phyloP scores from a whole-genome alignment of 495 filamentous ascomycete species.

The Elaphomyces granulatus region DNA sequence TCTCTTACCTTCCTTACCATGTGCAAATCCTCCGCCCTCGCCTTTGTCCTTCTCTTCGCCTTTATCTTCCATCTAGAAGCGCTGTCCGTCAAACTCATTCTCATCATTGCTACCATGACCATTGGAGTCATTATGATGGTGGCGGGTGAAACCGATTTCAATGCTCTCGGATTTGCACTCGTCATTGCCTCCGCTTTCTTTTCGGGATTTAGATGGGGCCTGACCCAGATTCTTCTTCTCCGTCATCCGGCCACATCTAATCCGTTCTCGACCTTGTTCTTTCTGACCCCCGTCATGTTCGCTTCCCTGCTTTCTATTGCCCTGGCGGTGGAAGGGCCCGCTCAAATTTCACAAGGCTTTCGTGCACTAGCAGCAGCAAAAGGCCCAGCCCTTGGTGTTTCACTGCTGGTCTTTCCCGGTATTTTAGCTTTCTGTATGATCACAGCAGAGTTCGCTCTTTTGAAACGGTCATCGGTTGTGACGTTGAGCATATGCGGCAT shows the following conservation, averaged over 20 bases:
- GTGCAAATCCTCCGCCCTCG: conserved; percentile 96
- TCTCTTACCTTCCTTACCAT: conserved; percentile 97
- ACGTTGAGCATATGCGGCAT: conserved; percentile 95
- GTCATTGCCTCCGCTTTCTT: conserved; percentile 89
- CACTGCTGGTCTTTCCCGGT: conserved; percentile 77
- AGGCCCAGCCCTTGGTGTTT: conserved; percentile 41
- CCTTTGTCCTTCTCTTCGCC: conserved; percentile 91
- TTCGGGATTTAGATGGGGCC: conserved; percentile 91
- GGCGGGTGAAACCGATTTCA: conserved; percentile 85
- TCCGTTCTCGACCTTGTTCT: conserved; percentile 94
- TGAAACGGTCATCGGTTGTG: conserved; percentile 91
- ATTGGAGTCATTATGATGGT: conserved; percentile 98
- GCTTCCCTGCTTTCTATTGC: conserved; percentile 64
- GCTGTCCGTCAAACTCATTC: conserved; percentile 69
- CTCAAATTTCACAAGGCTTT: conserved; percentile 47
- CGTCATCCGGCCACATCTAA: conserved; percentile 93
- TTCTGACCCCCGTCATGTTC: conserved; percentile 95
- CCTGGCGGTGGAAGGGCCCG: conserved; percentile 70
- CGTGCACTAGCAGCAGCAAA: conserved; percentile 44
- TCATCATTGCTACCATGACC: conserved; percentile 88
- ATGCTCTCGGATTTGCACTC: conserved; percentile 73
- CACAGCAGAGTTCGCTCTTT: conserved; percentile 82
- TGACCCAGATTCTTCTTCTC: conserved; percentile 91
- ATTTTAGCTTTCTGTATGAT: conserved; percentile 94
- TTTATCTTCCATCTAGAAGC: conserved; percentile 87